Conservation (phyloP, 768 basidiomycete genomes). For the Lentinula guzmanii region DNA sequence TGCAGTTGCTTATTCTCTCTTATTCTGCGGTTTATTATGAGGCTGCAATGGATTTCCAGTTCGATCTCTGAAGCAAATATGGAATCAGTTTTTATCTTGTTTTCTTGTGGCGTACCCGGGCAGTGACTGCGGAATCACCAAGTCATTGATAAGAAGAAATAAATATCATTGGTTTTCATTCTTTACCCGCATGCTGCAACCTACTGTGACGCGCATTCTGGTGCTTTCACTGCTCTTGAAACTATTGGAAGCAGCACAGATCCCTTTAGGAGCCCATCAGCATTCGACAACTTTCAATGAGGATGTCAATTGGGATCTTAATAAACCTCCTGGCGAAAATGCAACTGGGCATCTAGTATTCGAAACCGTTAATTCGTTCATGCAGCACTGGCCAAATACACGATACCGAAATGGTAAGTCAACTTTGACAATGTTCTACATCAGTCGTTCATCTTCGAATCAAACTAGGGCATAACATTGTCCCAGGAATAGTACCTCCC, state of each 20-base stretch:
- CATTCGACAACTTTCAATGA: background rate
- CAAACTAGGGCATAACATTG: constrained; percentile 14
- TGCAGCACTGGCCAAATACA: constrained; percentile 29
- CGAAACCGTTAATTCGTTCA: constrained; percentile 21
- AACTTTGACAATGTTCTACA: background rate
- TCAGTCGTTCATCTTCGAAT: background rate
- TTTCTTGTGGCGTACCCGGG: background rate
- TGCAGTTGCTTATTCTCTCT: too few relatives aligned
- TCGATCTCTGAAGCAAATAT: too few relatives aligned
- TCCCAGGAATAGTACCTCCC: constrained; percentile 12
- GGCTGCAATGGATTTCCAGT: too few relatives aligned
- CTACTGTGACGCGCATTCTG: background rate
- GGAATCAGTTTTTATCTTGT: background rate
- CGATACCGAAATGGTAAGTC: constrained; percentile 21
- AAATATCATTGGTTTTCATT: background rate
- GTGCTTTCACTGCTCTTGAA: background rate
- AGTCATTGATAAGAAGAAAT: background rate
- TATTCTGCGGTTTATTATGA: too few relatives aligned
- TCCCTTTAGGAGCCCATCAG: background rate
- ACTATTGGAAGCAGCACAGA: background rate
- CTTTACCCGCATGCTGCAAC: background rate
- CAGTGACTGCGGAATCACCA: background rate
- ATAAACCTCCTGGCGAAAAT: constrained; percentile 17
- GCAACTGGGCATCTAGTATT: constrained; percentile 24
- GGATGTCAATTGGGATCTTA: constrained; percentile 16